Percentiles rank a stretch among this genome's conserved stretches.
These are phyloP conservation scores for Zalaria obscura DNA, from an alignment of 2,329 filamentous ascomycete species.

Conservation along the genomic window DNA sequence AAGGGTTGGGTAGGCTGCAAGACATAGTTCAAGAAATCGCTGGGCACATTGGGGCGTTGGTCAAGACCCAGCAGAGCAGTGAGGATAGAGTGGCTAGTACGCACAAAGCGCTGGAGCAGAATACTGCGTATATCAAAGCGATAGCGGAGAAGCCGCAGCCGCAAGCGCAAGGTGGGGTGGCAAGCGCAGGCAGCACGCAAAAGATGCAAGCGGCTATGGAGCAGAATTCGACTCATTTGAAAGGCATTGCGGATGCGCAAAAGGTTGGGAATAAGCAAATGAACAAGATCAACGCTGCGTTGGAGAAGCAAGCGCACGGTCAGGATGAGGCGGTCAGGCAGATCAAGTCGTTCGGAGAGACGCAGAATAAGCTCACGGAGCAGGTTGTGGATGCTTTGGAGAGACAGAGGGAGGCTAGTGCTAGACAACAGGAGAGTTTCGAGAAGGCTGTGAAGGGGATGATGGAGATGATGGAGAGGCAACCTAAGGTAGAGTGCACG, in stretches of 20 bases:
- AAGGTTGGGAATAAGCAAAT: constrained; percentile 4
- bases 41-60: neutral
- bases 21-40: neutral
- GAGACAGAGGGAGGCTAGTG: neutral
- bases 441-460: neutral
- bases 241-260: constrained; percentile 1
- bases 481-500: constrained; percentile 1
- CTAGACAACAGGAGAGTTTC: constrained; percentile 1
- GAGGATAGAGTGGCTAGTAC: neutral
- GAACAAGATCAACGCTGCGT: constrained; percentile 1
- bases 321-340: neutral
- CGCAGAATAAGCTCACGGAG: constrained; percentile 2
- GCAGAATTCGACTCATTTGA: constrained; percentile 4
- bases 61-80: constrained; percentile 1
- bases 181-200: constrained; percentile 6
- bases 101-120: neutral
- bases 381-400: neutral
- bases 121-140: constrained; percentile 4
- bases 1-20: too few species aligned
- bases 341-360: constrained; percentile 1
- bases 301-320: neutral
- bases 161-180: neutral
- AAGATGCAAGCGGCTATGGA: constrained; percentile 6
- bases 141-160: constrained; percentile 7
- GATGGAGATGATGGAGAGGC: neutral